Evolutionary conservation across 2,329 filamentous ascomycete genomes (phyloP), one percentile per base, ranked within the genome.

Genomic region (Fusarium equiseti): DNA sequence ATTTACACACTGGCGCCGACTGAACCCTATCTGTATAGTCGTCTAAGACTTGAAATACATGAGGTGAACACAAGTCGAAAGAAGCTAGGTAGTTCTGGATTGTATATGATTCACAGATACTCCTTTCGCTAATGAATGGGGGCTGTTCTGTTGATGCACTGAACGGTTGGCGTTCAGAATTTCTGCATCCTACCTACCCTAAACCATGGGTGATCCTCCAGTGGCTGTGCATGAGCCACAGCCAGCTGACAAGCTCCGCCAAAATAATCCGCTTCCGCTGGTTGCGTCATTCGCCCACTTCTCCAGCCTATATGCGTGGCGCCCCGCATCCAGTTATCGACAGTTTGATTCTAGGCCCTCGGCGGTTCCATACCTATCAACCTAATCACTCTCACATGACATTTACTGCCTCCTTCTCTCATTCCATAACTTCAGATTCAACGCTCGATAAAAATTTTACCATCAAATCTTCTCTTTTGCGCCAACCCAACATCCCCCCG

Each of bases 341-440:
- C 43, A 45, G 38, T 59, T 44, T 43, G 57, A 56, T 64, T 72
- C 70, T 59, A 68, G 70, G 55, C 70, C 49, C 55, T 72, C 68
- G 68, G 68, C 68, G 64, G 26, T 72, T 69, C 68, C 68, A 57
- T 51, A 32, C 32, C 62, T 42, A 38, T 43, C 62, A 29, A 67
- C 66, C 55, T 62, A 56, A 67, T 66, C 24, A 68, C 68, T 50
- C 74, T 75, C 73, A 76, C 72, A 74, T 67, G 71, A 76, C 69
- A 70, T 74, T 53, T 42, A 38, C 50, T 49, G 40, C 38, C 50
- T 64, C 46, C 57, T 59, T 8, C 46, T 49, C 45, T 51, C 43
- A 24, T 48, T 35, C 31, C 31, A 18, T 40, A 31, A 31, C 44
- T 16, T n/a, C 31, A 55, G 58, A 51, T 66, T 32, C 32, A 20